Conservation (phyloP, 2,329 filamentous ascomycete species). For the Verticillium isaacii region DNA sequence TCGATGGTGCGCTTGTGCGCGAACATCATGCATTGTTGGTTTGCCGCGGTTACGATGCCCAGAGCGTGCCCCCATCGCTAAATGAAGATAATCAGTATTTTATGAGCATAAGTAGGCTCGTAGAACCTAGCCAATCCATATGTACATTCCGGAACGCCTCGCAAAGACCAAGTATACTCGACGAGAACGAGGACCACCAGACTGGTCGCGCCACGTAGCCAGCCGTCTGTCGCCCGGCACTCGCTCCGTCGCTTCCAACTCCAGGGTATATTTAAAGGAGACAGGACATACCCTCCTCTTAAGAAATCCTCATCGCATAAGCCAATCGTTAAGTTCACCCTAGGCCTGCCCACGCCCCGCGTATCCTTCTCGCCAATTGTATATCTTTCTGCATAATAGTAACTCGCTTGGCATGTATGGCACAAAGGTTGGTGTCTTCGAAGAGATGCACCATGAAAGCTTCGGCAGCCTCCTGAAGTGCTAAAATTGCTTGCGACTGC, state of each 20-base stretch:
- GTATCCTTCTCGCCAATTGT: slow-evolving; percentile 78
- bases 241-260: not conserved
- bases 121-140: not conserved
- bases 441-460: slow-evolving; percentile 96
- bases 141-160: not conserved
- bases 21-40: too few species aligned
- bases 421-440: slow-evolving; percentile 92
- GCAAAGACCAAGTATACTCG: not conserved
- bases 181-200: not conserved
- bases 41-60: too few species aligned
- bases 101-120: too few species aligned
- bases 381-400: slow-evolving; percentile 99
- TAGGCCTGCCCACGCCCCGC: slow-evolving; percentile 70
- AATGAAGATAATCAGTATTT: too few species aligned
- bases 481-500: slow-evolving; percentile 93
- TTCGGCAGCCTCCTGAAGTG: slow-evolving; percentile 92
- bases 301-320: not conserved
- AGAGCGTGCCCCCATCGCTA: too few species aligned
- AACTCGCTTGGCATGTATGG: slow-evolving; percentile 92
- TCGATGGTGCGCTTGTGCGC: too few species aligned
- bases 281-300: not conserved
- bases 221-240: not conserved
- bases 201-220: not conserved
- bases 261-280: not conserved
- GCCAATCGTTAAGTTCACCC: slow-evolving; percentile 35